Evolutionary conservation across 169 alveolate species (phyloP), one percentile per base, ranked within the genome.

Genomic region (Cryptosporidium bovis): DNA sequence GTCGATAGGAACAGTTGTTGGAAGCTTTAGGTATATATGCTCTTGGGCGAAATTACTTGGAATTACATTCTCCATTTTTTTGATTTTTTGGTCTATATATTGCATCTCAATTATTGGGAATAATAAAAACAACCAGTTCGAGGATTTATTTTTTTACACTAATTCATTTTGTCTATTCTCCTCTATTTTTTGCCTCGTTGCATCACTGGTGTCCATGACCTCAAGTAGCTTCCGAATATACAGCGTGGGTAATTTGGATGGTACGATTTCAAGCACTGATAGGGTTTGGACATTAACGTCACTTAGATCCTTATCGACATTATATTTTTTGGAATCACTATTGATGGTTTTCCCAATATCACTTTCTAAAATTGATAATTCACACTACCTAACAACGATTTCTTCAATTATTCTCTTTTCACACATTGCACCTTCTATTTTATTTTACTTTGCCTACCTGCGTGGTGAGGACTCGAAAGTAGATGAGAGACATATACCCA

Each of bases 31-130:
- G 40, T 40, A 48, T 44, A 77, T 77, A 24, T 46, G 64, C 40
- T 56, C 71, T 40, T 77, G 87, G 87, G 87, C 55, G 6, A 77
- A 77, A 36, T 64, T 77, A n/a, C 64, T 62, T 44, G 87, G 77
- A 2, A 20, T 77, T 15, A 44, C 64, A 27, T 20, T 77, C 40
- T 77, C 87, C 15, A 8, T 36, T 15, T 56, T 18, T 48, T 62
- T 77, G 8, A 56, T 77, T 34, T n/a, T 77, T 15, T 77, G 87
- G 87, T n/a, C 77, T 15, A n/a, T 50, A 15, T 77, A 60, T 36
- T 77, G 51, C 27, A 44, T 62, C 20, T 77, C 71, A 60, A 40
- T 77, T 5, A 12, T 60, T 40, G 46, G 46, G 15, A 34, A 77
- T 62, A 27, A 58, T 6, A 56, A 29, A 20, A 51, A 51, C 33